A percentile compares a stretch with the other conserved stretches of the same genome.
phyloP scores from a whole-genome alignment of 2,329 filamentous ascomycete genomes.

The Aspergillus novofumigatus region DNA sequence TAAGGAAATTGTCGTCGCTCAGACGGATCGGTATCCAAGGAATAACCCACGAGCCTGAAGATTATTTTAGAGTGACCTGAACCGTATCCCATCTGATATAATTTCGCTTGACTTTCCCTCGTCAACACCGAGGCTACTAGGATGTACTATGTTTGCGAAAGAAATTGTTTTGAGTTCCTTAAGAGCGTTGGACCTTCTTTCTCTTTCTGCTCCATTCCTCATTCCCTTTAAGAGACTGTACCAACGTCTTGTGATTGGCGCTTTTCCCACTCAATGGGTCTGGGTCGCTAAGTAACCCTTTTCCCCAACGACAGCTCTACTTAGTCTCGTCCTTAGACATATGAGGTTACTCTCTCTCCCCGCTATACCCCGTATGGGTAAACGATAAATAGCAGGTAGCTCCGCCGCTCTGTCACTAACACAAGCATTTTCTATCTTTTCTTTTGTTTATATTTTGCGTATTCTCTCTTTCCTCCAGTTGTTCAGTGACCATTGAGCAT shows the following conservation, averaged over 20 bases:
- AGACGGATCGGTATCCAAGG: not conserved
- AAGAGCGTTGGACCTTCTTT: conserved; percentile 1
- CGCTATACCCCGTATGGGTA: not conserved
- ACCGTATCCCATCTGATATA: not conserved
- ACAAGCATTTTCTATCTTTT: not conserved
- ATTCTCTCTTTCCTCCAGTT: not conserved
- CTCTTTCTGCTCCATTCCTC: conserved; percentile 9
- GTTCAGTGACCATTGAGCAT: not conserved
- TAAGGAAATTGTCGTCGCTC: not conserved
- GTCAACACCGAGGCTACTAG: not conserved
- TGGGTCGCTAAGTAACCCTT: not conserved
- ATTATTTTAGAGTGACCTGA: not conserved
- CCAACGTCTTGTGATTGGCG: conserved; percentile 7
- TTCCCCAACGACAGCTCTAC: not conserved
- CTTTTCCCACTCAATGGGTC: not conserved
- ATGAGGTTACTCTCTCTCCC: not conserved
- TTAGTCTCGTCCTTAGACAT: not conserved
- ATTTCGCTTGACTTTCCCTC: not conserved
- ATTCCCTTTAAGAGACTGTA: not conserved
- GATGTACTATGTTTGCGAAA: no score
- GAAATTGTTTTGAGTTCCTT: not conserved
- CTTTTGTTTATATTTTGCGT: not conserved
- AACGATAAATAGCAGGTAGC: not conserved
- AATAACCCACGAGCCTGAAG: not conserved
- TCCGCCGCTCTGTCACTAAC: not conserved